Percentiles rank a stretch among this genome's conserved stretches.
Evolutionary conservation across 164 flowering plant species (phyloP).

Genomic region (Dillenia turbinata): DNA sequence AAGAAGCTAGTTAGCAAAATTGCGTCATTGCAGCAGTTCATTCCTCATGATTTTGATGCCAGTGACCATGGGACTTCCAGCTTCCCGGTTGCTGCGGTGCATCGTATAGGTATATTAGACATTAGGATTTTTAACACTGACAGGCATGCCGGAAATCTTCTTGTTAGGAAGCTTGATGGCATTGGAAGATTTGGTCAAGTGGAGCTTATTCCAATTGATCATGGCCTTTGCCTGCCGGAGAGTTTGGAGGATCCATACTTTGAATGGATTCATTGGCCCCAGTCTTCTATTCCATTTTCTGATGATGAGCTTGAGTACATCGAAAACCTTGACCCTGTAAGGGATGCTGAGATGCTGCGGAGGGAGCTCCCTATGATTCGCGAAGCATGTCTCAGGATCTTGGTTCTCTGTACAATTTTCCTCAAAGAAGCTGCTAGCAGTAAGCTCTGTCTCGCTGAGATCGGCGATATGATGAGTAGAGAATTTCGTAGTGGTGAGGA

Average conservation of each 20-base stretch:
- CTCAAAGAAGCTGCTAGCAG: slow-evolving; percentile 62
- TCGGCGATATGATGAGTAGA: slow-evolving; percentile 81
- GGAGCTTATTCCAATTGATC: slow-evolving; percentile 77
- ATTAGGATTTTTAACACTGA: slow-evolving; percentile 76
- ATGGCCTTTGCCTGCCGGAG: slow-evolving; percentile 76
- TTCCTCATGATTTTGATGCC: slow-evolving; percentile 72
- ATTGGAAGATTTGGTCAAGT: slow-evolving; percentile 60
- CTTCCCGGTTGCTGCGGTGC: slow-evolving; percentile 68
- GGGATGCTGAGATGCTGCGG: slow-evolving; percentile 58
- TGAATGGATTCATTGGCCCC: slow-evolving; percentile 90
- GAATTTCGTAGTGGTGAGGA: slow-evolving; percentile 68
- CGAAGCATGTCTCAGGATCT: slow-evolving; percentile 68
- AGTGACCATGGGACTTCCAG: slow-evolving; percentile 78
- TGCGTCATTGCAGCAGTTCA: slow-evolving; percentile 67
- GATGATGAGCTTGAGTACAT: slow-evolving; percentile 71
- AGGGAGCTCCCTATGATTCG: slow-evolving; percentile 72
- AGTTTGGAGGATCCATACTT: slow-evolving; percentile 73
- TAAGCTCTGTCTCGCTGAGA: slow-evolving; percentile 76
- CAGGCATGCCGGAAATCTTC: slow-evolving; percentile 70
- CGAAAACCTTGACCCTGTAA: slow-evolving; percentile 36
- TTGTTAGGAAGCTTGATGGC: slow-evolving; percentile 58
- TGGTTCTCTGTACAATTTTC: slow-evolving; percentile 62
- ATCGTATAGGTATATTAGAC: slow-evolving; percentile 70
- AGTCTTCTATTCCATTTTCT: slow-evolving; percentile 73
- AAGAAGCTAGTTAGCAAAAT: slow-evolving; percentile 63